A percentile compares a stretch with the other conserved stretches of the same genome.
Conservation (phyloP, 495 filamentous ascomycete genomes). For the Podospora comata region DNA sequence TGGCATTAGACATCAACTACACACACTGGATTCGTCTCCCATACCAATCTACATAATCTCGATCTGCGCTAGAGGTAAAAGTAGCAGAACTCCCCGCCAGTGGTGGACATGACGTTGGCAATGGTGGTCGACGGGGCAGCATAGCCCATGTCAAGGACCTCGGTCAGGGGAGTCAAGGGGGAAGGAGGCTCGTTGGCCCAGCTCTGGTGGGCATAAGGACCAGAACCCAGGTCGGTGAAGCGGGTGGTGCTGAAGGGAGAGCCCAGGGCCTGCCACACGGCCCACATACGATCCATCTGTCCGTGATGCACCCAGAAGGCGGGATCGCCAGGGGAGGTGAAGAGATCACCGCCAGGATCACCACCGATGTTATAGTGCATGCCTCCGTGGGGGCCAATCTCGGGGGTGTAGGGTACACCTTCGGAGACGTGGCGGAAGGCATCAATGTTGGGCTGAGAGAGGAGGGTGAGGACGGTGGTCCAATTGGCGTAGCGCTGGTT, state of each 20-base stretch:
- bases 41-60: too few relatives aligned
- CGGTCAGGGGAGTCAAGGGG: slow-evolving; percentile 32
- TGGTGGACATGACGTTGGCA: slow-evolving; percentile 41
- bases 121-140: slow-evolving; percentile 37
- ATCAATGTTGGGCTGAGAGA: slow-evolving; percentile 42
- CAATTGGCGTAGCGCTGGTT: slow-evolving; percentile 48
- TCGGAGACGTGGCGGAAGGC: slow-evolving; percentile 52
- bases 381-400: slow-evolving; percentile 60
- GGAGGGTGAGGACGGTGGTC: slow-evolving; percentile 39
- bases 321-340: slow-evolving; percentile 60
- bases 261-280: slow-evolving; percentile 51
- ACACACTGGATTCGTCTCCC: neutral
- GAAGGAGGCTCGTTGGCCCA: slow-evolving; percentile 50
- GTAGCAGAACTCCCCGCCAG: slow-evolving; percentile 43
- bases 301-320: slow-evolving; percentile 67
- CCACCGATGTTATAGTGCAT: slow-evolving; percentile 63
- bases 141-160: slow-evolving; percentile 41
- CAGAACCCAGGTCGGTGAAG: slow-evolving; percentile 38
- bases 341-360: slow-evolving; percentile 57
- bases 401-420: slow-evolving; percentile 46
- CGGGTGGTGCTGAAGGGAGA: slow-evolving; percentile 20
- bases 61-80: slow-evolving; percentile 35
- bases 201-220: slow-evolving; percentile 47
- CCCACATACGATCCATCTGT: slow-evolving; percentile 63
- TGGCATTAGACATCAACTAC: neutral